phyloP scores from a whole-genome alignment of 345 rosid genomes.

The Salix brachista region DNA sequence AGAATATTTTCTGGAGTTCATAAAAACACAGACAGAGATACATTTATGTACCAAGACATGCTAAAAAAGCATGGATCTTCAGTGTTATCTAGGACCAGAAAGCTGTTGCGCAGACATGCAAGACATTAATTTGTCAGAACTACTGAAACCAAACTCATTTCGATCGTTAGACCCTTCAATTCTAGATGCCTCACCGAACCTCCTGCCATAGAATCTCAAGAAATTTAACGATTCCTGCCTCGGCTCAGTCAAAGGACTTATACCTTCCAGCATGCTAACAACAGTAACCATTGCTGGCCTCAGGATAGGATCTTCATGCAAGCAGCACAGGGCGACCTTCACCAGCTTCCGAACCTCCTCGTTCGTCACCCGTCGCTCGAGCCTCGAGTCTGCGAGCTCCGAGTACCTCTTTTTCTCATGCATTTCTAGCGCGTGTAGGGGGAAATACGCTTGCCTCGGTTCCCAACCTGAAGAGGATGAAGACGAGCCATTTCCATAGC shows the following conservation, averaged over 20 bases:
- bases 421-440: constrained; percentile 36
- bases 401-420: constrained; percentile 44
- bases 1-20: too few relatives aligned
- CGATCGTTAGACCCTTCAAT: constrained; percentile 38
- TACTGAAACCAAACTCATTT: constrained; percentile 25
- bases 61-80: too few relatives aligned
- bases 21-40: too few relatives aligned
- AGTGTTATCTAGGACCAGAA: constrained; percentile 72
- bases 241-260: constrained; percentile 46
- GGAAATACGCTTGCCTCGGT: constrained; percentile 48
- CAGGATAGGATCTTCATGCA: constrained; percentile 20
- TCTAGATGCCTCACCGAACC: constrained; percentile 70
- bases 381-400: constrained; percentile 75
- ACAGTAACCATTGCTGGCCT: constrained; percentile 20
- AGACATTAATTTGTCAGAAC: constrained; percentile 39
- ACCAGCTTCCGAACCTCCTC: constrained; percentile 32
- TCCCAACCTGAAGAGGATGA: constrained; percentile 8
- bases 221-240: constrained; percentile 70
- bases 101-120: constrained; percentile 71
- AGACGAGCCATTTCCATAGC: constrained; percentile 13
- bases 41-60: too few relatives aligned
- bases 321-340: constrained; percentile 20
- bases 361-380: constrained; percentile 59
- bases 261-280: constrained; percentile 12
- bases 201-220: constrained; percentile 70